Base-by-base conservation (phyloP, 106 monocot species). In the Allium sativum region DNA sequence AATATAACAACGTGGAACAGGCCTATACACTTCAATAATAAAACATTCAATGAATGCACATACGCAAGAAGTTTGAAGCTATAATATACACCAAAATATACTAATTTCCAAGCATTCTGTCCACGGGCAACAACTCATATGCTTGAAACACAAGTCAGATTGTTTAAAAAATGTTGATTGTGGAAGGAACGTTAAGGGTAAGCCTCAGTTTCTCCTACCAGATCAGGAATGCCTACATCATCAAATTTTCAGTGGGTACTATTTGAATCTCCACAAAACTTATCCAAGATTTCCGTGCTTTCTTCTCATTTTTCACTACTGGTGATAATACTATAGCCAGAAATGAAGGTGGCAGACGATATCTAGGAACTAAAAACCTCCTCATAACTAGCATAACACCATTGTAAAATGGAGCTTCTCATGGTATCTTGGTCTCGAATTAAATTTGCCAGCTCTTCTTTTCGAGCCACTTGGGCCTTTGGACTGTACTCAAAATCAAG, bases 301-400 rank as follows among this genome's bases (percentile, higher is more conserved):
- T 96, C 68, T 96, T 96, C 78, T 96, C 96, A 48, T 82, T 80
- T 70, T 96, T 96, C 52, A 50, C 40, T 15, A 87, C 67, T 17
- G 96, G 96, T 19, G 91, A 67, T 56, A 96, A 62, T 10, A 91
- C 84, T n/a, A 75, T 77, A 70, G 91, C 41, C 90, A 31, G 31
- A 31, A 31, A n/a, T n/a, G n/a, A n/a, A n/a, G n/a, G n/a, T n/a
- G n/a, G n/a, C n/a, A n/a, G n/a, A n/a, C n/a, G n/a, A n/a, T n/a
- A n/a, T n/a, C n/a, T n/a, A n/a, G n/a, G n/a, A n/a, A n/a, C n/a
- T n/a, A n/a, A n/a, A n/a, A n/a, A n/a, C 95, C 90, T 96, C 95
- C 21, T 84, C 84, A 69, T 96, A 96, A 70, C 95, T 96, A 50
- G 79, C 84, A 80, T 84, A 96, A 55, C 95, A 96, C 95, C 95